Conservation (phyloP, 345 rosid species). For the Brassica juncea region DNA sequence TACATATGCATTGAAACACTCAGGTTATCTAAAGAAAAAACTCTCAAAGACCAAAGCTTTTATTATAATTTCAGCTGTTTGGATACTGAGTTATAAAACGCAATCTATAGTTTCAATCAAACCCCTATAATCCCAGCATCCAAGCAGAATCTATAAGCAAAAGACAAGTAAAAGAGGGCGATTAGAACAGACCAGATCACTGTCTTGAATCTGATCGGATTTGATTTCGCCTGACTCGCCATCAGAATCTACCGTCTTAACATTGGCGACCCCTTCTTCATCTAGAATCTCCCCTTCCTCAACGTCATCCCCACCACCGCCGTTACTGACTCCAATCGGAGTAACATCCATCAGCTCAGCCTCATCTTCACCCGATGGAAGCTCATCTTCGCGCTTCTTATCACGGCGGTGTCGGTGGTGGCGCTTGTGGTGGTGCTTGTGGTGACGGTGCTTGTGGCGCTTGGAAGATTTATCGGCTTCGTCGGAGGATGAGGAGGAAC, state of each 20-base stretch:
- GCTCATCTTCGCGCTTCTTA: constrained; percentile 60
- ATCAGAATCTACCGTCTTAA: constrained; percentile 31
- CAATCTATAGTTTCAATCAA: constrained; percentile 6
- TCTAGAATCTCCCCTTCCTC: constrained; percentile 99
- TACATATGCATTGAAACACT: constrained; percentile 52
- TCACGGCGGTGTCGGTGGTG: constrained; percentile 65
- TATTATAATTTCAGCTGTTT: constrained; percentile 34
- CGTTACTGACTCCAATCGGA: constrained; percentile 23
- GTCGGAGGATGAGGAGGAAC: constrained; percentile 47
- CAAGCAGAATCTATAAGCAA: constrained; percentile 21
- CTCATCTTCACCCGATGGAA: constrained; percentile 39
- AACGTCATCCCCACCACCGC: constrained; percentile 60
- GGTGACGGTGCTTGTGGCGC: constrained; percentile 84
- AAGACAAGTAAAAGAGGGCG: constrained; percentile 27
- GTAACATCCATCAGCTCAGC: constrained; percentile 12
- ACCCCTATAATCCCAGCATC: constrained; percentile 34
- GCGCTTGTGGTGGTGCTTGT: constrained; percentile 49
- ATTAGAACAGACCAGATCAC: constrained; percentile 71
- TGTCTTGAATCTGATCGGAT: constrained; percentile 40
- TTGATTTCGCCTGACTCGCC: constrained; percentile 44
- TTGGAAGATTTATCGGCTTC: constrained; percentile 64
- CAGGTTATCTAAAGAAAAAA: constrained; percentile 54
- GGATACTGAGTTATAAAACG: constrained; percentile 39
- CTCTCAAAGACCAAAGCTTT: constrained; percentile 51
- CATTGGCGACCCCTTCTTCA: constrained; percentile 45